phyloP scores from a whole-genome alignment of 192 early-diverging fungal genomes.

The Coemansia interrupta region DNA sequence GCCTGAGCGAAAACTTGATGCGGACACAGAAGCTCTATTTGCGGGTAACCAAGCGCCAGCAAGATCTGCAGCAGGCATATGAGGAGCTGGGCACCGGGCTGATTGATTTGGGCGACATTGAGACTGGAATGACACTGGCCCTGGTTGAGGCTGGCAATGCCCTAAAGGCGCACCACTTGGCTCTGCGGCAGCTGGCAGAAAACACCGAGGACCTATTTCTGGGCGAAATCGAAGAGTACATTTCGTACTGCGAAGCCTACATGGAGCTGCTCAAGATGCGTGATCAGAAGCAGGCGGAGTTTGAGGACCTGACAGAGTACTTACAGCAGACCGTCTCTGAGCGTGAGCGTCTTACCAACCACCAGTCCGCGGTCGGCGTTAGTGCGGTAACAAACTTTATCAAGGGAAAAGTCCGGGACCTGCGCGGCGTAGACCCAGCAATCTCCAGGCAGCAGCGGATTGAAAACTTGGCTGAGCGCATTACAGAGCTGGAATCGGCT shows the following conservation, averaged over 20 bases:
- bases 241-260: constrained; percentile 55
- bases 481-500: constrained; percentile 74
- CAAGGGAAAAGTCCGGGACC: constrained; percentile 82
- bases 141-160: constrained; percentile 74
- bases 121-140: constrained; percentile 77
- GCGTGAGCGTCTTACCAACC: constrained; percentile 65
- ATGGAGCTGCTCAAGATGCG: constrained; percentile 70
- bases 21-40: constrained; percentile 82
- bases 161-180: constrained; percentile 62
- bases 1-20: constrained; percentile 81
- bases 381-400: constrained; percentile 69
- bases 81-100: constrained; percentile 76
- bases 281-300: constrained; percentile 96
- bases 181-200: constrained; percentile 66
- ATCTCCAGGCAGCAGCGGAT: constrained; percentile 76
- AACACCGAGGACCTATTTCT: constrained; percentile 60
- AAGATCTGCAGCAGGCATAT: constrained; percentile 75
- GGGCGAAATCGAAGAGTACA: constrained; percentile 79
- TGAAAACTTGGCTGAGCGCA: constrained; percentile 65
- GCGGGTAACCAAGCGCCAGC: constrained; percentile 70
- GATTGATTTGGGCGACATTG: constrained; percentile 72
- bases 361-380: constrained; percentile 57
- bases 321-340: constrained; percentile 70
- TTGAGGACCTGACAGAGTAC: constrained; percentile 80
- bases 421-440: constrained; percentile 83